phyloP scores from a whole-genome alignment of 2,329 filamentous ascomycete genomes.

The Coniochaeta sp. region DNA sequence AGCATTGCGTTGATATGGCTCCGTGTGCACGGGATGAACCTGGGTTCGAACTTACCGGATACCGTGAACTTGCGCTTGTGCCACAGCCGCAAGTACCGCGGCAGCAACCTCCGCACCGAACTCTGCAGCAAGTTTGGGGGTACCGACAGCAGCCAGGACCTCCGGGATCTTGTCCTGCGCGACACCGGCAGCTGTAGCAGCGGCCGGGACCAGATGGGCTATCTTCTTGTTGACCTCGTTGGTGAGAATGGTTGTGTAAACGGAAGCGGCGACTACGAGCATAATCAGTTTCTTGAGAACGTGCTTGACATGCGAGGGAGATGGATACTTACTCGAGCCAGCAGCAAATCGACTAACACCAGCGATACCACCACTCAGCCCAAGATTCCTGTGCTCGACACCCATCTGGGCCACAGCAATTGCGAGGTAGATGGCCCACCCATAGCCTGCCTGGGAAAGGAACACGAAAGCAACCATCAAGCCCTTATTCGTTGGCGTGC shows the following conservation, averaged over 20 bases:
- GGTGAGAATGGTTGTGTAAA: constrained; percentile 33
- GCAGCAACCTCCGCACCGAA: constrained; percentile 15
- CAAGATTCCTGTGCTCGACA: constrained; percentile 38
- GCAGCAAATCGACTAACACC: constrained; percentile 32
- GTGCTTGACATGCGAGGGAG: background rate
- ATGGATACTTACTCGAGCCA: constrained; percentile 16
- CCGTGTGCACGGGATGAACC: constrained; percentile 5
- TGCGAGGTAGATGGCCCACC: constrained; percentile 38
- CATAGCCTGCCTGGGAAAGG: constrained; percentile 34
- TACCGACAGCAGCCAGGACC: constrained; percentile 17
- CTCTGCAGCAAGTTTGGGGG: background rate
- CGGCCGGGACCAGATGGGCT: constrained; percentile 22
- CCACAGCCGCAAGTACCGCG: constrained; percentile 12
- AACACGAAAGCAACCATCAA: constrained; percentile 40
- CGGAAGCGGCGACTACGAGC: constrained; percentile 30
- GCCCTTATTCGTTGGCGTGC: constrained; percentile 32
- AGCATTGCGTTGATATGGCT: no score
- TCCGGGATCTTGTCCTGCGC: constrained; percentile 18
- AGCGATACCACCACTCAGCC: constrained; percentile 33
- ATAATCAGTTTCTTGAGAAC: constrained; percentile 21
- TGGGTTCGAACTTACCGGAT: constrained; percentile 19
- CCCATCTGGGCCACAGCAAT: constrained; percentile 42
- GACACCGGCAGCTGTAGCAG: constrained; percentile 26
- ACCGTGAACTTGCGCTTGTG: constrained; percentile 18
- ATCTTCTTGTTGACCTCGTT: constrained; percentile 24